Conservation (phyloP, 306 rosid species). For the Betula pendula region DNA sequence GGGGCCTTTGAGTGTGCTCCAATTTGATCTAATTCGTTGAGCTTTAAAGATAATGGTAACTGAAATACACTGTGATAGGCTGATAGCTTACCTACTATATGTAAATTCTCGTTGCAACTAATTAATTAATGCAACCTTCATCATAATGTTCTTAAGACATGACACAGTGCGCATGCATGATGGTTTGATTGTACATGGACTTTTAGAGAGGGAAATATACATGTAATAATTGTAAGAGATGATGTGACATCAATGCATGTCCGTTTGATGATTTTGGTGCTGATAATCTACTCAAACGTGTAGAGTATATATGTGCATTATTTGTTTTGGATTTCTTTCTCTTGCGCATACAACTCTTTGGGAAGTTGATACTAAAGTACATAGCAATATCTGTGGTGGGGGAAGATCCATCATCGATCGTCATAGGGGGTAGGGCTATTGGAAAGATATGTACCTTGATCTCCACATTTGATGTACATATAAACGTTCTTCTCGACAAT, state of each 20-base stretch:
- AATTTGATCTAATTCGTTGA: neutral
- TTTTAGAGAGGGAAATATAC: neutral
- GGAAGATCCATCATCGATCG: slow-evolving; percentile 7
- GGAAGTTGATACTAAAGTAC: slow-evolving; percentile 25
- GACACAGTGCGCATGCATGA: neutral
- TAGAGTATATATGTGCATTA: neutral
- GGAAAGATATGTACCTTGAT: neutral
- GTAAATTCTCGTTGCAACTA: neutral
- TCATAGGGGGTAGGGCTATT: neutral
- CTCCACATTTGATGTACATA: neutral
- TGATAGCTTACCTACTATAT: slow-evolving; percentile 1
- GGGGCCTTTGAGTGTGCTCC: neutral
- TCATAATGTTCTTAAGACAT: neutral
- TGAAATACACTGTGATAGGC: neutral
- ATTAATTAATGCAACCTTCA: neutral
- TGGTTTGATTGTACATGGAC: neutral
- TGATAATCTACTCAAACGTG: neutral
- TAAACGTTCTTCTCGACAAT: neutral
- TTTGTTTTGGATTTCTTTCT: neutral
- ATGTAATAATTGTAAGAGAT: neutral
- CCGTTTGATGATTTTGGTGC: neutral
- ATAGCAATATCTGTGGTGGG: slow-evolving; percentile 34
- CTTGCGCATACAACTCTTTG: no score
- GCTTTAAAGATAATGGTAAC: neutral
- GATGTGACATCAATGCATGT: neutral